Base-by-base conservation (phyloP, 306 rosid genomes). In the Vigna radiata region DNA sequence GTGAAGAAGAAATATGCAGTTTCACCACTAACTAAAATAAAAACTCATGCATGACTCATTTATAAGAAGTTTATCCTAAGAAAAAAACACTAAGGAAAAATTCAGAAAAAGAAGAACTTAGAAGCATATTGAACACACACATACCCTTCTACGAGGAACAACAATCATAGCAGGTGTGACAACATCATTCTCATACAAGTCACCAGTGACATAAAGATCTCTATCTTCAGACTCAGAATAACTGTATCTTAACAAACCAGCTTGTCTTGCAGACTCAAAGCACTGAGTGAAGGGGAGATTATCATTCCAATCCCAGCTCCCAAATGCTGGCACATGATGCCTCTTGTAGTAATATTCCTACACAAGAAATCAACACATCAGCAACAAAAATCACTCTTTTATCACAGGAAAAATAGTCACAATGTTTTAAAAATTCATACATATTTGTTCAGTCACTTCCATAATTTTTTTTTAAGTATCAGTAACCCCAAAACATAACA, bases 261-360 rank as follows among this genome's bases (percentile, higher is more conserved):
- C 85, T 44, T 87, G 87, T 41, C 89, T 86, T 0, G 97, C 93
- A 4, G 97, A 78, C 61, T 93, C 98, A 54, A 93, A 93, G 82
- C 98, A 93, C 84, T 91, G 86, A 0, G 98, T 90, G 79, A 91
- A 93, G 0, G 96, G 96, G 61, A 93, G 88, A 83, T 88, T 84
- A 31, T 88, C 90, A 71, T 93, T 90, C 96, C 97, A 93, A 73
- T 93, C 92, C 98, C 98, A 93, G 89, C 95, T 88, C 31, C 97
- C 98, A 85, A 93, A 93, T 5, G 93, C 91, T 4, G 98, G 98
- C 1, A 93, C 88, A 75, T 88, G 90, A 46, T 77, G 85, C 75
- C 90, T 88, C 73, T 82, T 79, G 62, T 68, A 83, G 74, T 85
- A 85, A 63, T 77, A 89, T 19, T 88, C 98, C 98, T 93, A 29